A percentile compares a stretch with the other conserved stretches of the same genome.
These are phyloP conservation scores for Combretum micranthum DNA, from an alignment of 345 rosid genomes.

Conservation along the genomic window DNA sequence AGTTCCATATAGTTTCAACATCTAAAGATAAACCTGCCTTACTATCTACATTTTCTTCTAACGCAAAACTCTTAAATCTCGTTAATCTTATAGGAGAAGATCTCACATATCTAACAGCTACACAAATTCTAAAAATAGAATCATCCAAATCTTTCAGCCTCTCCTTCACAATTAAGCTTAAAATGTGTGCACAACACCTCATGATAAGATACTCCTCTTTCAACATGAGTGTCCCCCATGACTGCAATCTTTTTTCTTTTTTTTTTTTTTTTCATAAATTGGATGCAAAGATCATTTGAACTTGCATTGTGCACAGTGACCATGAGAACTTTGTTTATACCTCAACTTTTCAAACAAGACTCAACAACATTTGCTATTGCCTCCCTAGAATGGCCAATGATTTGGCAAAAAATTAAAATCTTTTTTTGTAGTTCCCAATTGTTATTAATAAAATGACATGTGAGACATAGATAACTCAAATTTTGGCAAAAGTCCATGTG, in stretches of 20 bases:
- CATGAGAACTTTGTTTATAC: background rate
- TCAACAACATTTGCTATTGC: conserved; percentile 9
- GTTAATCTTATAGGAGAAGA: background rate
- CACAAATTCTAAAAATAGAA: conserved; percentile 2
- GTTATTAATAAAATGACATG: conserved; percentile 9
- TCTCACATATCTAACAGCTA: conserved; percentile 3
- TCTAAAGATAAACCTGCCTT: background rate
- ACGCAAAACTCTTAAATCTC: background rate
- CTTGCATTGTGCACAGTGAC: too few relatives aligned
- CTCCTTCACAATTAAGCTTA: too few relatives aligned
- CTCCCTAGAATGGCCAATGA: background rate
- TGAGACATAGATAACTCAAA: conserved; percentile 8
- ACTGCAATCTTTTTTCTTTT: background rate
- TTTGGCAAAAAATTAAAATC: conserved; percentile 8
- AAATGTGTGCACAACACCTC: too few relatives aligned
- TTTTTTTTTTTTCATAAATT: background rate
- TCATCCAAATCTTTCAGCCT: too few relatives aligned
- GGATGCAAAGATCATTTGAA: too few relatives aligned
- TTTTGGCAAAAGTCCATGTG: conserved; percentile 12
- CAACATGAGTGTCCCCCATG: background rate
- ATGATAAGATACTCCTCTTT: too few relatives aligned
- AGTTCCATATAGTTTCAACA: conserved; percentile 7
- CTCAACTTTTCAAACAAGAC: conserved; percentile 9
- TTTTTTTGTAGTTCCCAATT: conserved; percentile 10
- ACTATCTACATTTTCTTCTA: background rate